These are phyloP conservation scores for Heterobasidion parviporum DNA, from an alignment of 1,284 basidiomycete species.

Conservation along the genomic window DNA sequence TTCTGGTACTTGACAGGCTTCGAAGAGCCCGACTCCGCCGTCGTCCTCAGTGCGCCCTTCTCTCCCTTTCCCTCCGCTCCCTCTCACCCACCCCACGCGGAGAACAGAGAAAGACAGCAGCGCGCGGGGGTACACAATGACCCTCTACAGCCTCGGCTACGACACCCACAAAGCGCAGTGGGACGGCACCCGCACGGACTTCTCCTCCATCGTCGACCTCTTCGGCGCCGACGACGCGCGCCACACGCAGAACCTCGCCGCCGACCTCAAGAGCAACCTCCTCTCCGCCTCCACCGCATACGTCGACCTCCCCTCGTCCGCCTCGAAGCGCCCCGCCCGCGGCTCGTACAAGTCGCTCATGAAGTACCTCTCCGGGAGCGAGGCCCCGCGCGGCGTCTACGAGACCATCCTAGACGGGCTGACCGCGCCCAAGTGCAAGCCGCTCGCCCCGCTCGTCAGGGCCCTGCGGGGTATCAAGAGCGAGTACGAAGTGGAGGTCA, in stretches of 20 bases:
- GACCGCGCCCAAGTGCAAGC: constrained; percentile 34
- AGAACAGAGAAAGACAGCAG: constrained; percentile 62
- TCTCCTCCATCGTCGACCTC: constrained; percentile 44
- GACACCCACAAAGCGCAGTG: constrained; percentile 80
- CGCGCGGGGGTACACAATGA: constrained; percentile 80
- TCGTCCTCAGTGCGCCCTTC: constrained; percentile 61
- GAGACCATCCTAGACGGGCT: constrained; percentile 48
- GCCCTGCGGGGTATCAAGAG: constrained; percentile 67
- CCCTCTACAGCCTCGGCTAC: constrained; percentile 78
- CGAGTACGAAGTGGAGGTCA: constrained; percentile 55
- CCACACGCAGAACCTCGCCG: constrained; percentile 44
- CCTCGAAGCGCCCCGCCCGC: constrained; percentile 7
- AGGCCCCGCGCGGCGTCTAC: constrained; percentile 30
- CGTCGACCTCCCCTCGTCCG: constrained; percentile 22
- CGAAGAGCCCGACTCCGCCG: constrained; percentile 85
- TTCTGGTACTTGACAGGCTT: constrained; percentile 96
- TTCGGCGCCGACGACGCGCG: constrained; percentile 75
- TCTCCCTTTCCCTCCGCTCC: not conserved
- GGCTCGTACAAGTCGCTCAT: constrained; percentile 30
- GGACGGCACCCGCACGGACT: constrained; percentile 70
- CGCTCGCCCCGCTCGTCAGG: constrained; percentile 54
- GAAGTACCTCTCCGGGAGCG: constrained; percentile 18
- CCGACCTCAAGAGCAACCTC: constrained; percentile 39
- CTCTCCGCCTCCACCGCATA: constrained; percentile 31
- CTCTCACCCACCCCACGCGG: constrained; percentile 28